A percentile compares a stretch with the other conserved stretches of the same genome.
These are phyloP conservation scores for Zasmidium angulare DNA, from an alignment of 2,329 filamentous ascomycete genomes.

Conservation along the genomic window DNA sequence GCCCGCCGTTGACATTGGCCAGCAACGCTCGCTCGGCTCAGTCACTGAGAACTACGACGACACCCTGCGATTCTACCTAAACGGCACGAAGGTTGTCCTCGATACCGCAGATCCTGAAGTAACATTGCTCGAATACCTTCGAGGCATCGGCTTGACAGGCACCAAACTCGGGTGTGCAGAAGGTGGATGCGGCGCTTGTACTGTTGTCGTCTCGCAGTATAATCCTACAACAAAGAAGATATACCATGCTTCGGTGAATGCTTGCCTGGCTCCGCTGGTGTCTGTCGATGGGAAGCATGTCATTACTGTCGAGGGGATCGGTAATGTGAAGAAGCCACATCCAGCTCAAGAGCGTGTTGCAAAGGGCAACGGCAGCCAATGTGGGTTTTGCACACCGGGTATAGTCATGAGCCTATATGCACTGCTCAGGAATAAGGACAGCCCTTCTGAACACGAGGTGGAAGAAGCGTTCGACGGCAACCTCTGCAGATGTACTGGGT, in stretches of 20 bases:
- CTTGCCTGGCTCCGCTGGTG: slow-evolving; percentile 87
- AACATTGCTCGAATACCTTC: slow-evolving; percentile 87
- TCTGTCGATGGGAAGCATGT: slow-evolving; percentile 97
- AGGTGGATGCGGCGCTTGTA: slow-evolving; percentile 94
- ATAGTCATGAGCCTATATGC: slow-evolving; percentile 98
- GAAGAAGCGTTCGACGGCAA: slow-evolving; percentile 98
- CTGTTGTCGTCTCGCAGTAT: slow-evolving; percentile 88
- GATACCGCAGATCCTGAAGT: slow-evolving; percentile 88
- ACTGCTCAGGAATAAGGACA: slow-evolving; percentile 77
- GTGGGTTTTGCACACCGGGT: slow-evolving; percentile 92
- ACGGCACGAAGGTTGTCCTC: slow-evolving; percentile 83
- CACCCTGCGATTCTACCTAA: slow-evolving; percentile 87
- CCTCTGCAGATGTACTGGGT: slow-evolving; percentile 91
- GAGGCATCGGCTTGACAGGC: slow-evolving; percentile 88
- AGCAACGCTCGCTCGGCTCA: slow-evolving; percentile 52
- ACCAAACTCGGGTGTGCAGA: slow-evolving; percentile 97
- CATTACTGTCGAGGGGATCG: slow-evolving; percentile 95
- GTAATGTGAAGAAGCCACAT: slow-evolving; percentile 81
- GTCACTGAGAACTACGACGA: slow-evolving; percentile 81
- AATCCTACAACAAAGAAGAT: slow-evolving; percentile 91
- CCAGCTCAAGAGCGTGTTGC: slow-evolving; percentile 89
- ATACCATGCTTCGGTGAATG: slow-evolving; percentile 96
- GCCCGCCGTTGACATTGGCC: slow-evolving; percentile 48
- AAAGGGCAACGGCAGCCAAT: slow-evolving; percentile 88
- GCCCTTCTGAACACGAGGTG: slow-evolving; percentile 75